Conservation (phyloP, 2,329 filamentous ascomycete genomes). For the Lecanicillium sp. region DNA sequence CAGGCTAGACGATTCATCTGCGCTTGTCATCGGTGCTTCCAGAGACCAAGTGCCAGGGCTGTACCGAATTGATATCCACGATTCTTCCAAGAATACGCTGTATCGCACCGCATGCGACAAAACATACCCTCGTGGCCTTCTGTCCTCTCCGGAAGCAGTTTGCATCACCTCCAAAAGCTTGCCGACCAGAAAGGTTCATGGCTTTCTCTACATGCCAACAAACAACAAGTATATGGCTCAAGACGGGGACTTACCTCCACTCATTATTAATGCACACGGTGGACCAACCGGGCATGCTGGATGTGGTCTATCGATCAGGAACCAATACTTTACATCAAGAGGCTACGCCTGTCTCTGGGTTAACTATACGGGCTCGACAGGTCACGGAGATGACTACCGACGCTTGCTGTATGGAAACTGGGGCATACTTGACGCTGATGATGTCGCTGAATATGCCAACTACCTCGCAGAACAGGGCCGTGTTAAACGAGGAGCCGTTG, state of each 20-base stretch:
- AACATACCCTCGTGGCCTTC: constrained; percentile 18
- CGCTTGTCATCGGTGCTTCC: constrained; percentile 30
- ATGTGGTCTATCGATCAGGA: constrained; percentile 32
- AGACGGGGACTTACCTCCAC: constrained; percentile 31
- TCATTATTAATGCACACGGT: constrained; percentile 42
- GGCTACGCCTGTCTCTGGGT: constrained; percentile 42
- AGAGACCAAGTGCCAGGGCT: constrained; percentile 21
- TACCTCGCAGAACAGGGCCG: constrained; percentile 29
- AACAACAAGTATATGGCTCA: constrained; percentile 34
- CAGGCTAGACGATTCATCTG: constrained; percentile 23
- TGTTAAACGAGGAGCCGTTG: constrained; percentile 29
- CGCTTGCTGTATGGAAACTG: constrained; percentile 39
- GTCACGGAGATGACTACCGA: constrained; percentile 41
- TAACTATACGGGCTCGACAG: constrained; percentile 45
- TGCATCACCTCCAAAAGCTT: constrained; percentile 17
- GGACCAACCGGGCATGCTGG: constrained; percentile 38
- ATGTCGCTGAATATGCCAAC: constrained; percentile 36
- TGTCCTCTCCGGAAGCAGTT: constrained; percentile 30
- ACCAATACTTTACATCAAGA: constrained; percentile 45
- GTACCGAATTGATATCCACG: constrained; percentile 24
- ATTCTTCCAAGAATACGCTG: constrained; percentile 15
- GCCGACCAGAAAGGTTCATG: constrained; percentile 27
- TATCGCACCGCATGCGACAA: constrained; percentile 27
- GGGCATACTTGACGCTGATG: constrained; percentile 42
- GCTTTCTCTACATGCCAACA: constrained; percentile 39